Evolutionary conservation across 2,329 filamentous ascomycete species (phyloP), one percentile per base, ranked within the genome.

Genomic region (Aureobasidium sp.): DNA sequence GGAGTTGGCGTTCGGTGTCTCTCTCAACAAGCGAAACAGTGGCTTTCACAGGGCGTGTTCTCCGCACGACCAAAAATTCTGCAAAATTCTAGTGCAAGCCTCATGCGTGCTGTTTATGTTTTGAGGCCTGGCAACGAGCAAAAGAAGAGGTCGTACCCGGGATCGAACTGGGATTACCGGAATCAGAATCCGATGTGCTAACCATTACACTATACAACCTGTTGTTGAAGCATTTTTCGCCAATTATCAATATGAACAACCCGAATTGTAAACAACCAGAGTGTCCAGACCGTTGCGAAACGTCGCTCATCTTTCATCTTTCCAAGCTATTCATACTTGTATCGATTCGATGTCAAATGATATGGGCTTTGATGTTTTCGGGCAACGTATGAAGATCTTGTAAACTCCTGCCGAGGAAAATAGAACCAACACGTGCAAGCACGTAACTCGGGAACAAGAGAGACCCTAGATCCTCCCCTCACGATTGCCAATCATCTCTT

Each of bases 181-280:
- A 59, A 59, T 59, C 55, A 59, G 55, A 59, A 59, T 59, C 55
- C 45, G 42, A 47, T 59, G 55, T 59, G 55, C 55, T 59, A 59
- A 49, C 55, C 55, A 59, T 59, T 59, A 59, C 55, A 59, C 55
- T 47, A 59, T 59, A 59, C 40, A 59, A 59, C 55, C 55, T n/a
- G 10, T 38, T 19, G 49, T 27, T 51, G 33, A 17, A 21, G 29
- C 9, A n/a, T 0, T 8, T 15, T 43, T 9, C n/a, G n/a, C n/a
- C n/a, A n/a, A n/a, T n/a, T n/a, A n/a, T n/a, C n/a, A n/a, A 31
- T 31, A 31, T 31, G 6, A 31, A 31, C 29, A n/a, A n/a, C n/a
- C n/a, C n/a, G n/a, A n/a, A n/a, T n/a, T n/a, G n/a, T n/a, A n/a
- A n/a, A n/a, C n/a, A n/a, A n/a, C n/a, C n/a, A n/a, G n/a, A n/a